Evolutionary conservation across 2,329 filamentous ascomycete species (phyloP), one percentile per base, ranked within the genome.

Genomic region (Fusarium sp.): DNA sequence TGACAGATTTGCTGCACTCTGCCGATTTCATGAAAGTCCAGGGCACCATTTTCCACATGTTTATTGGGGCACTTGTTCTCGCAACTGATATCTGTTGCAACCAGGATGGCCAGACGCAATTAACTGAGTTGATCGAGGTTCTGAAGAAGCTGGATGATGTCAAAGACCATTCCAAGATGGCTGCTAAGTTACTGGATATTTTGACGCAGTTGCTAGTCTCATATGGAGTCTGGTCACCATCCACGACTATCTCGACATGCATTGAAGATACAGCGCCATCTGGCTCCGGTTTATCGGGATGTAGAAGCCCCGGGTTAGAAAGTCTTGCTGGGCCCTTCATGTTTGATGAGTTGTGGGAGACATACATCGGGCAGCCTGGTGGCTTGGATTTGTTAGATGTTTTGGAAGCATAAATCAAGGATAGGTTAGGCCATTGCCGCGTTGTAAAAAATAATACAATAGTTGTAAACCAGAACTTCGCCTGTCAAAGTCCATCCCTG

Each of bases 31-130:
- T 60, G 58, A 54, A 60, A 7, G 42, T 54, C 2, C 46, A 60
- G 15, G 58, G 58, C 18, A 60, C 58, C 8, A 41, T 60, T 5
- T 54, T 54, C n/a, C 58, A 60, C 23, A 54, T 60, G 46, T 60
- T 60, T 7, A 27, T 60, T 1, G 58, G 58, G 4, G 58, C 58
- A 10, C 48, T 60, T 41, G 37, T 60, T 37, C 37, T 60, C 1
- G 31, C 58, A 3, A 42, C 58, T 0, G 58, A 60, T 23, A 25
- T 60, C 7, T 60, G 46, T 16, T 60, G 58, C 8, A 60, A 54
- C 8, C 46, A 12, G 8, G 58, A 54, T 14, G 37, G 19, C 0
- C 23, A 54, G n/a, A 39, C 27, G 0, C 37, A 54, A 2, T 14
- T 38, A 14, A 29, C 46, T 1, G 58, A 60, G n/a, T 23, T 60